phyloP scores from a whole-genome alignment of 208 protist species.

The Balamuthia mandrillaris region DNA sequence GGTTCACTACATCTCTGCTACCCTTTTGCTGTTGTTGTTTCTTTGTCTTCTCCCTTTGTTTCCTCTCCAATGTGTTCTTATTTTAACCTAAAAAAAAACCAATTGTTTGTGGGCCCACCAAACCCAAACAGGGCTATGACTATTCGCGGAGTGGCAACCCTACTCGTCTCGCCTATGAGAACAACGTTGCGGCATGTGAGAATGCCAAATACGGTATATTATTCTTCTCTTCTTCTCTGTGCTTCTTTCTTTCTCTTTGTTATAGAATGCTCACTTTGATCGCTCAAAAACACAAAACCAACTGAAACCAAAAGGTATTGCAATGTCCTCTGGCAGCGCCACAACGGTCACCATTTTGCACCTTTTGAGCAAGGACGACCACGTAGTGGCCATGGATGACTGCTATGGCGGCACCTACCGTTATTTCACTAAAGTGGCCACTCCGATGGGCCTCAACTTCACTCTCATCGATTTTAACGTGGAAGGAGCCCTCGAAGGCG shows the following conservation, averaged over 20 bases:
- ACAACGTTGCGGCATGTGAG: slow-evolving; percentile 82
- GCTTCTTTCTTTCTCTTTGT: background rate
- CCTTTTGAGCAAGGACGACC: slow-evolving; percentile 73
- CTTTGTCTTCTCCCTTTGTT: background rate
- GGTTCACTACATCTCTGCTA: background rate
- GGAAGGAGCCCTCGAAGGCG: slow-evolving; percentile 62
- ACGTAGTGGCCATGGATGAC: slow-evolving; percentile 80
- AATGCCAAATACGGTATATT: slow-evolving; percentile 78
- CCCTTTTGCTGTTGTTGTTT: background rate
- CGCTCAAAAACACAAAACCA: background rate
- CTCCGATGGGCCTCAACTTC: slow-evolving; percentile 71
- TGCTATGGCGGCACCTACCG: slow-evolving; percentile 90
- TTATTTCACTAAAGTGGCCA: slow-evolving; percentile 79
- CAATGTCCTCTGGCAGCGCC: slow-evolving; percentile 84
- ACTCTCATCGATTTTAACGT: slow-evolving; percentile 83
- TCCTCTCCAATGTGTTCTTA: background rate
- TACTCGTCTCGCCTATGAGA: slow-evolving; percentile 85
- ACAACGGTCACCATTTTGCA: slow-evolving; percentile 85
- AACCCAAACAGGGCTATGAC: slow-evolving; percentile 83
- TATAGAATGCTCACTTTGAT: background rate
- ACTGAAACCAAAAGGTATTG: slow-evolving; percentile 20
- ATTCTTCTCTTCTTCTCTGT: background rate
- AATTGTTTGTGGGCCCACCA: no score
- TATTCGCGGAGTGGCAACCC: slow-evolving; percentile 89
- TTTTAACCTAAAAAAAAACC: background rate